Base-by-base conservation (phyloP, 2,329 filamentous ascomycete species). In the Myriosclerotinia scirpicola region DNA sequence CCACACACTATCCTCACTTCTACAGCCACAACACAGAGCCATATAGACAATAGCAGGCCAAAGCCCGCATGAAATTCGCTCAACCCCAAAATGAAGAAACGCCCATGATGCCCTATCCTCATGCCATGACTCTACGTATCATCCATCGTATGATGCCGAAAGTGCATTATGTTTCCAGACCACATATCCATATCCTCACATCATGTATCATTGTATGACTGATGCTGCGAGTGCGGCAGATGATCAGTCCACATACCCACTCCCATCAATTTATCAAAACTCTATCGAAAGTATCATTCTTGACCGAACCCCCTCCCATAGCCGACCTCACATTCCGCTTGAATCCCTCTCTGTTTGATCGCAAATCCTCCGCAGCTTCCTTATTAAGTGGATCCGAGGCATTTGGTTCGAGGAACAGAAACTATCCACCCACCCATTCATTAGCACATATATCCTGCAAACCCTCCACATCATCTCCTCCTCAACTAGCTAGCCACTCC, bases 331-430 rank as follows among this genome's bases (percentile, higher is more conserved):
- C 95, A 76, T 98, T 97, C 69, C 92, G 84, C 83, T 93, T 95
- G 81, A 99, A 99, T 40, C 84, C 86, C 64, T 98, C 95, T 48
- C 93, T 83, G 78, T 95, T 96, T 58, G 84, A 83, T 74, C 94
- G 88, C 73, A 99, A 82, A 76, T 98, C 95, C 69, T 97, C 93
- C 5, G 95, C 95, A 0, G 95, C 95, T 75, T 98, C 94, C 82
- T 99, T 97, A 80, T 99, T 99, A 69, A 99, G 82, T n/a, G 95
- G 95, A 76, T 99, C 95, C 59, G 91, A 93, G 12, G 95, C 93
- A 76, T 99, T 99, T 22, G 95, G 95, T 78, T 99, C 95, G 69
- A 98, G 88, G 84, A 99, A 99, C 62, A 99, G 84, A 77, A 98
- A 98, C 90, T 97, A 78, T 58, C 53, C n/a, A 22, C 22, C 14